Conservation (phyloP, 306 rosid genomes). For the Datisca glomerata region DNA sequence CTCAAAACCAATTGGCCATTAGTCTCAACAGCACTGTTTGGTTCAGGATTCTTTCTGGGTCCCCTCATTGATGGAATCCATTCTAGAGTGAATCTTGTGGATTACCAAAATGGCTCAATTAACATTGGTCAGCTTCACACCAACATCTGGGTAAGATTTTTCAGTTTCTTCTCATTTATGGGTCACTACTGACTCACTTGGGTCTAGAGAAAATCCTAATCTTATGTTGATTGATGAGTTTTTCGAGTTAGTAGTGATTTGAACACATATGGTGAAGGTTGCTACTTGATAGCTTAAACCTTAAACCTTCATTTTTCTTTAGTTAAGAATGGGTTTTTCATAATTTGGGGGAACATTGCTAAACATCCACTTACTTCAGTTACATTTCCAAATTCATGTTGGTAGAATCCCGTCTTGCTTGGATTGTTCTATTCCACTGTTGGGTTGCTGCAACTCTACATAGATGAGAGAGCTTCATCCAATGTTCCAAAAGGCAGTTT, state of each 20-base stretch:
- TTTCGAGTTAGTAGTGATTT: no score
- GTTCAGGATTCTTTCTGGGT: constrained; percentile 56
- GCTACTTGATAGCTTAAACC: no score
- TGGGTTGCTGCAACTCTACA: constrained; percentile 60
- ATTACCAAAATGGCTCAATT: constrained; percentile 40
- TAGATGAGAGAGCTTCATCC: constrained; percentile 34
- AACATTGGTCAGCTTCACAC: constrained; percentile 52
- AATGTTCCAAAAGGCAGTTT: constrained; percentile 26
- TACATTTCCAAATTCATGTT: constrained; percentile 1
- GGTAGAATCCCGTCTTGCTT: constrained; percentile 65
- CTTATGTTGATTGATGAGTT: no score
- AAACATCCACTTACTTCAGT: no score
- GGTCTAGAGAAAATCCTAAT: no score
- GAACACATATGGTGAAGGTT: no score
- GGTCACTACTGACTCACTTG: not conserved
- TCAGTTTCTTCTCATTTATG: not conserved
- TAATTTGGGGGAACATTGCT: no score
- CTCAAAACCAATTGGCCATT: constrained; percentile 38
- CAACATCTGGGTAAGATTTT: constrained; percentile 36
- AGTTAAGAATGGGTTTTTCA: no score
- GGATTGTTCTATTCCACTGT: constrained; percentile 63
- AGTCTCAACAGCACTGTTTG: constrained; percentile 45
- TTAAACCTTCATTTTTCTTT: no score
- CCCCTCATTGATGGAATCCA: constrained; percentile 79
- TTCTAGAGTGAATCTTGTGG: constrained; percentile 68